A percentile compares a stretch with the other conserved stretches of the same genome.
These are phyloP conservation scores for Chaetomium fimeti DNA, from an alignment of 495 filamentous ascomycete species.

Conservation along the genomic window DNA sequence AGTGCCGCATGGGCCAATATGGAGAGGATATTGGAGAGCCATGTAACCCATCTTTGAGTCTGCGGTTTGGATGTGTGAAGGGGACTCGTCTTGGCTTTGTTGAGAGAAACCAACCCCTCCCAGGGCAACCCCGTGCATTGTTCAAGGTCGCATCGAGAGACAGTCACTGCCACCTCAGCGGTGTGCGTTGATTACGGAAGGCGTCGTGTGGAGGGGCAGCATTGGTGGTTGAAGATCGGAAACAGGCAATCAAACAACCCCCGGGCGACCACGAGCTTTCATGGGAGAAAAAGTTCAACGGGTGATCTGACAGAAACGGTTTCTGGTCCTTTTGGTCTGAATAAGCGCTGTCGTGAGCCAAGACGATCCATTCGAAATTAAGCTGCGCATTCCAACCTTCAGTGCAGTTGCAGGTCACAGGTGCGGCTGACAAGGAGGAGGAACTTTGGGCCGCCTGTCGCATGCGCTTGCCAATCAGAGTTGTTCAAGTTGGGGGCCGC, in stretches of 20 bases:
- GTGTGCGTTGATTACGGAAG: background rate
- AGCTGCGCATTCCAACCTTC: background rate
- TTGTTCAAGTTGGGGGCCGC: background rate
- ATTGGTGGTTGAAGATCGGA: background rate
- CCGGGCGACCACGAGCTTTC: background rate
- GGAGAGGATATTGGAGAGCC: background rate
- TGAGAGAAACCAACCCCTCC: background rate
- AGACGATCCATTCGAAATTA: background rate
- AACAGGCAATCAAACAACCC: background rate
- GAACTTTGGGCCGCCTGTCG: background rate
- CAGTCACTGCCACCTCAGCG: background rate
- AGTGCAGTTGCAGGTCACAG: background rate
- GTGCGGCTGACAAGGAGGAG: conserved; percentile 7
- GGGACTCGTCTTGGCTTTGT: too few species aligned
- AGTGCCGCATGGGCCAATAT: background rate
- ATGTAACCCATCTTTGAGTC: background rate
- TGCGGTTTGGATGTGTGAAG: background rate
- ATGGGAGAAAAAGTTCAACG: background rate
- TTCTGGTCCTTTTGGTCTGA: background rate
- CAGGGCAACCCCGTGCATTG: background rate
- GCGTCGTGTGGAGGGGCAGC: background rate
- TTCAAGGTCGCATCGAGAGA: conserved; percentile 1
- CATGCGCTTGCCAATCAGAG: background rate
- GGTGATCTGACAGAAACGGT: background rate
- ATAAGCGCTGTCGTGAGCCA: background rate